Evolutionary conservation across 2,329 filamentous ascomycete genomes (phyloP), one percentile per base, ranked within the genome.

Genomic region (Penicillium freii): DNA sequence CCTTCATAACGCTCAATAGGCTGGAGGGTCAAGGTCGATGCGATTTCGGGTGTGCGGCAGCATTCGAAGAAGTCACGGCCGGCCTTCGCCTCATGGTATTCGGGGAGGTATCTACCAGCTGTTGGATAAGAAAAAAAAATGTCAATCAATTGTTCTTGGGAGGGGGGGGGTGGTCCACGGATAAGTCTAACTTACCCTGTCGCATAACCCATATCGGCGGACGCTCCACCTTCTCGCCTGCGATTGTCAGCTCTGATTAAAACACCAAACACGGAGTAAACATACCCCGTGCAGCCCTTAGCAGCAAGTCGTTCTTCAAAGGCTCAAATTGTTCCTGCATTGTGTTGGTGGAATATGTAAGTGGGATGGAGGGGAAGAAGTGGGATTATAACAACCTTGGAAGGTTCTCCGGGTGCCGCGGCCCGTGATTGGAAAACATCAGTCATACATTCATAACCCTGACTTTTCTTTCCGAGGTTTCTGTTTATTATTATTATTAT

Each of bases 171-270:
- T 29, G 27, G 36, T 39, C 39, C 42, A 43, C 15, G 23, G 39
- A 36, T n/a, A 44, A 19, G 5, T 9, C 17, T 54, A 65, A 67
- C 75, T 75, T 81, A 93, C 92, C 92, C 86, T 99, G 94, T 77
- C 94, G 90, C 94, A 99, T 99, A 74, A 99, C 92, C 94, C 94
- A 99, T 81, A 95, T 91, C 57, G 94, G 94, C 60, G 94, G 90
- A 63, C 94, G 87, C 77, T 97, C 92, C 65, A 97, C 90, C 74
- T 87, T 87, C 78, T 97, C 84, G 74, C 93, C 92, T 95, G 70
- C 53, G 64, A 66, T 64, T 52, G 57, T 66, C 56, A 60, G 69
- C 64, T 66, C 56, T 40, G 36, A 50, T 45, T 23, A 44, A 43
- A 13, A 44, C 38, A 15, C 21, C 10, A 34, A 33, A 57, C 39